A percentile compares a stretch with the other conserved stretches of the same genome.
phyloP scores from a whole-genome alignment of 2,329 filamentous ascomycete species.

The Monilinia fructicola region DNA sequence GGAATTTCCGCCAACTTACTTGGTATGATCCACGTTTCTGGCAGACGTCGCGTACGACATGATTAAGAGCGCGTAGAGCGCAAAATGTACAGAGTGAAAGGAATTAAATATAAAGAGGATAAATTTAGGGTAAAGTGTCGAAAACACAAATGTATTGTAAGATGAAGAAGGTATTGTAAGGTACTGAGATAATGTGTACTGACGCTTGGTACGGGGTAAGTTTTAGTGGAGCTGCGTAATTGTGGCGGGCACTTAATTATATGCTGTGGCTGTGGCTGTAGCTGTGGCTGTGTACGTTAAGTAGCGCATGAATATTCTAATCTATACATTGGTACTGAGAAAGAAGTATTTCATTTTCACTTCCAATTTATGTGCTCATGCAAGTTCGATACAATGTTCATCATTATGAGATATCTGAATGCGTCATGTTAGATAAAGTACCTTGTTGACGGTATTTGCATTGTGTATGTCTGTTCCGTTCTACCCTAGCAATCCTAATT shows the following conservation, averaged over 20 bases:
- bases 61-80: conserved; percentile 30
- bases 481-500: not conserved
- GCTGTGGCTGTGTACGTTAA: conserved; percentile 1
- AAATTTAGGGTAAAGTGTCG: conserved; percentile 5
- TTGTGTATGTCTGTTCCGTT: not conserved
- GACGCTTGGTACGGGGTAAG: conserved; percentile 14
- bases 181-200: conserved; percentile 11
- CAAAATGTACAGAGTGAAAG: conserved; percentile 23
- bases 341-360: not conserved
- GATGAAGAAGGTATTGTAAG: conserved; percentile 8
- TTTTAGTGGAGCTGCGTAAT: conserved; percentile 32
- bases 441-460: not conserved
- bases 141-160: not conserved
- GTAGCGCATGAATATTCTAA: too few relatives aligned
- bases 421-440: not conserved
- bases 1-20: conserved; percentile 34
- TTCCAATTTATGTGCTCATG: not conserved
- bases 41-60: conserved; percentile 36
- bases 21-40: conserved; percentile 41
- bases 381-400: not conserved
- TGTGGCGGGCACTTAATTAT: conserved; percentile 24
- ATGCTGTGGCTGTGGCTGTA: not conserved
- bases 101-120: not conserved
- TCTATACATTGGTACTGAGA: not conserved
- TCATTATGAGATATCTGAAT: not conserved